Evolutionary conservation across 2,329 filamentous ascomycete species (phyloP), one percentile per base, ranked within the genome.

Genomic region (Lecanicillium sp.): DNA sequence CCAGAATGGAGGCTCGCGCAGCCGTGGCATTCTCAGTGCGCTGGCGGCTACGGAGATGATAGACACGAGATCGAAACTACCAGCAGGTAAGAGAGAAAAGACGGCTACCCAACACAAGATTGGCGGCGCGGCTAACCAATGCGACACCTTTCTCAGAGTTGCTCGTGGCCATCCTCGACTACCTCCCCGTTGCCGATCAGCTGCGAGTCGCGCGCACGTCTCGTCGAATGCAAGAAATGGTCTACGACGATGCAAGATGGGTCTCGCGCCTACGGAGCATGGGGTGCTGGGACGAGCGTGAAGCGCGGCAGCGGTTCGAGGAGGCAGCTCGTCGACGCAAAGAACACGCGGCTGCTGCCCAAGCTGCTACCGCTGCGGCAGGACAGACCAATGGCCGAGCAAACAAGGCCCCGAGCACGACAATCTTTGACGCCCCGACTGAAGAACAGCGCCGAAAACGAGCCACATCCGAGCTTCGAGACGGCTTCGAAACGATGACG

Each of bases 181-280:
- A 94, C 64, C 77, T 96, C 29, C 83, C 86, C 29, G 75, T 95
- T 19, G 68, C 82, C 43, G 90, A 95, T 59, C 80, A 94, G 52
- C 75, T 96, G 57, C 78, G 80, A 49, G 90, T 87, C 56, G 90
- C 92, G 32, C 80, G 83, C 46, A 80, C 85, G 17, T 95, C 87
- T 42, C 83, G 78, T 55, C 84, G 86, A 44, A 78, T 96, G 73
- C 83, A 84, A 56, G 92, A 98, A 63, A 98, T 98, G 89, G 89
- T 95, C 3, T 98, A 96, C 62, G 92, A 98, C 59, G 92, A 98
- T 60, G 86, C 88, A 35, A 76, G 90, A 65, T 98, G 92, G 92
- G 84, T 96, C 29, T 79, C 85, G 46, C 76, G 85, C 46, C 63
- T 98, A 39, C 84, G 84, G 56, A 80, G 74, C 42, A 95, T 98